phyloP scores from a whole-genome alignment of 805 yeast species.

The Pichia nakasei region DNA sequence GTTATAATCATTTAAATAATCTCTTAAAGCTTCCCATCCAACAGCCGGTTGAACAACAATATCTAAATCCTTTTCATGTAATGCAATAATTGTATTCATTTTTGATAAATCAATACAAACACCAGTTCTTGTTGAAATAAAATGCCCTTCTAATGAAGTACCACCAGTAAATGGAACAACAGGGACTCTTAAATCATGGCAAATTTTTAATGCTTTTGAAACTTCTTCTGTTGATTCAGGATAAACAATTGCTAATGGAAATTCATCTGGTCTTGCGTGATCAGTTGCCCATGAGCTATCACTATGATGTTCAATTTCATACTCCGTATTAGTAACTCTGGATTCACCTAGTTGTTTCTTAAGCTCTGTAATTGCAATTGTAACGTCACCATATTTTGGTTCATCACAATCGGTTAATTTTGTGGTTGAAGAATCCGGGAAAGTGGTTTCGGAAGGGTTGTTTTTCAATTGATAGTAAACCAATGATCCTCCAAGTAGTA shows the following conservation, averaged over 20 bases:
- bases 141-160: constrained; percentile 75
- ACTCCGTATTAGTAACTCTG: constrained; percentile 33
- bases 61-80: constrained; percentile 62
- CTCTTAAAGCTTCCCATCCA: constrained; percentile 66
- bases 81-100: constrained; percentile 48
- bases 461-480: constrained; percentile 14
- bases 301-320: constrained; percentile 25
- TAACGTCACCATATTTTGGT: constrained; percentile 47
- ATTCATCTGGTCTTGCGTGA: constrained; percentile 25
- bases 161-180: constrained; percentile 73
- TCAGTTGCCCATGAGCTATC: constrained; percentile 28
- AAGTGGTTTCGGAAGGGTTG: constrained; percentile 19
- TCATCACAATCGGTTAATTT: constrained; percentile 34
- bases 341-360: constrained; percentile 41
- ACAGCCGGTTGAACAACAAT: constrained; percentile 70
- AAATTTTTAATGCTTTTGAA: constrained; percentile 49
- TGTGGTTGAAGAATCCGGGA: constrained; percentile 36
- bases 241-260: constrained; percentile 42
- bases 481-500: constrained; percentile 13
- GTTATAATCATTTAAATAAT: constrained; percentile 38
- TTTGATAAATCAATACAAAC: constrained; percentile 52
- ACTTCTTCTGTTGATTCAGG: constrained; percentile 64
- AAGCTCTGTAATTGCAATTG: constrained; percentile 41
- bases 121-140: constrained; percentile 58
- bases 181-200: constrained; percentile 54